These are phyloP conservation scores for Silene vulgaris DNA, from an alignment of 179 eudicot genomes.

Conservation along the genomic window DNA sequence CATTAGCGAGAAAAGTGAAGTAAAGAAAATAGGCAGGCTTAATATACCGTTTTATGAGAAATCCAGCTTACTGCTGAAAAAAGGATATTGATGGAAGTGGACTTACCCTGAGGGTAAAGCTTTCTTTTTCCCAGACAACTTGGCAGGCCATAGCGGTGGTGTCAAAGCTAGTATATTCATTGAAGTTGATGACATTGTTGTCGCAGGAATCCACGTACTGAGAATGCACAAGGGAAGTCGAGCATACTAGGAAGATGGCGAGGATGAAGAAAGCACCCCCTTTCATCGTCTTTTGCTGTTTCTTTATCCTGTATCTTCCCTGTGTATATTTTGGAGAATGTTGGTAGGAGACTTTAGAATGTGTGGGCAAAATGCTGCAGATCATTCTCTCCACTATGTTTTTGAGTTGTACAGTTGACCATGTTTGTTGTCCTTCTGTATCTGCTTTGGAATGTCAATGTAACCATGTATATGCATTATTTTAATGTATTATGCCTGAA, in stretches of 20 bases:
- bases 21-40: not conserved
- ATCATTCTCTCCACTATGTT: constrained; percentile 24
- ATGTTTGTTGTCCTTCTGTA: constrained; percentile 29
- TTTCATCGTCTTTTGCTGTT: constrained; percentile 30
- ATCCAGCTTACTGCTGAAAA: not conserved
- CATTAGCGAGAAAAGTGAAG: not conserved
- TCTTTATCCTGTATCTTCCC: not conserved
- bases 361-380: constrained; percentile 22
- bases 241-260: constrained; percentile 30
- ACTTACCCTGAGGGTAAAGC: constrained; percentile 66
- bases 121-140: constrained; percentile 47
- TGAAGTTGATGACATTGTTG: constrained; percentile 33
- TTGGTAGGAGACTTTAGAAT: constrained; percentile 22
- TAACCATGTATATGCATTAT: constrained; percentile 14
- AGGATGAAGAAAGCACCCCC: constrained; percentile 26
- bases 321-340: not conserved
- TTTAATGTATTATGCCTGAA: constrained; percentile 5
- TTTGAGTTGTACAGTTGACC: constrained; percentile 24
- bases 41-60: not conserved
- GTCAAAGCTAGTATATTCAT: constrained; percentile 36
- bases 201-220: constrained; percentile 54
- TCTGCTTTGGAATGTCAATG: constrained; percentile 17
- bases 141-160: constrained; percentile 53
- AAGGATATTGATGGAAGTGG: not conserved
- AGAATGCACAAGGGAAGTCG: constrained; percentile 33